Evolutionary conservation across 2,329 filamentous ascomycete genomes (phyloP).

Genomic region (Eurotiales sp.): DNA sequence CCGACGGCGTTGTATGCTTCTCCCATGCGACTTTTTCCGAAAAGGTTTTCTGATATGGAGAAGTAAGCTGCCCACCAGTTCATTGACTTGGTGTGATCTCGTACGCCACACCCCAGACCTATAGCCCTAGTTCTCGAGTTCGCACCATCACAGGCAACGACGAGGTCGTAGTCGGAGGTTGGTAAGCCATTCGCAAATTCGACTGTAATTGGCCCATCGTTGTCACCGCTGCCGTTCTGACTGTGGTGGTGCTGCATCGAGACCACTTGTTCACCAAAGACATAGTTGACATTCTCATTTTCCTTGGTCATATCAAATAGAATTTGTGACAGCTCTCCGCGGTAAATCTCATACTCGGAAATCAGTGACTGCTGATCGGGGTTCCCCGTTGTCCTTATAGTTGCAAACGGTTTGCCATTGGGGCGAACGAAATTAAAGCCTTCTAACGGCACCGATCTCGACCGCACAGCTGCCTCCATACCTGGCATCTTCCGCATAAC

Average conservation of each 20-base stretch:
- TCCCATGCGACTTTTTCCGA: constrained; percentile 36
- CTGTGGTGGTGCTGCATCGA: constrained; percentile 31
- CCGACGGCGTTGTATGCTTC: constrained; percentile 35
- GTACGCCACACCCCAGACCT: constrained; percentile 37
- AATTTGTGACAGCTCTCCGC: constrained; percentile 31
- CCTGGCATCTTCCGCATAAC: constrained; percentile 34
- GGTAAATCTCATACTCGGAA: constrained; percentile 36
- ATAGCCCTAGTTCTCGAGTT: constrained; percentile 47
- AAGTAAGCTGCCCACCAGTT: constrained; percentile 45
- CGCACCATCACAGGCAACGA: constrained; percentile 49
- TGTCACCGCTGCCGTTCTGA: constrained; percentile 16
- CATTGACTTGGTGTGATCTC: constrained; percentile 35
- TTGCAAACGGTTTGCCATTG: constrained; percentile 25
- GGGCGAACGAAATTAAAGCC: constrained; percentile 28
- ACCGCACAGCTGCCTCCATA: constrained; percentile 27
- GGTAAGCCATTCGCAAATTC: constrained; percentile 39
- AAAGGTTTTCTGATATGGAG: constrained; percentile 36
- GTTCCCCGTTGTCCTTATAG: constrained; percentile 28
- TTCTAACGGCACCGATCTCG: constrained; percentile 22
- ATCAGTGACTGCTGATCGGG: constrained; percentile 31
- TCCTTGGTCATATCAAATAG: constrained; percentile 36
- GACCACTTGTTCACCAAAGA: constrained; percentile 37
- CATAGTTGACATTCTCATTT: constrained; percentile 34
- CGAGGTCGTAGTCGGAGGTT: constrained; percentile 42
- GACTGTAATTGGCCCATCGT: constrained; percentile 35